Conservation (phyloP, 306 rosid genomes). For the Ochetophila trinervis region DNA sequence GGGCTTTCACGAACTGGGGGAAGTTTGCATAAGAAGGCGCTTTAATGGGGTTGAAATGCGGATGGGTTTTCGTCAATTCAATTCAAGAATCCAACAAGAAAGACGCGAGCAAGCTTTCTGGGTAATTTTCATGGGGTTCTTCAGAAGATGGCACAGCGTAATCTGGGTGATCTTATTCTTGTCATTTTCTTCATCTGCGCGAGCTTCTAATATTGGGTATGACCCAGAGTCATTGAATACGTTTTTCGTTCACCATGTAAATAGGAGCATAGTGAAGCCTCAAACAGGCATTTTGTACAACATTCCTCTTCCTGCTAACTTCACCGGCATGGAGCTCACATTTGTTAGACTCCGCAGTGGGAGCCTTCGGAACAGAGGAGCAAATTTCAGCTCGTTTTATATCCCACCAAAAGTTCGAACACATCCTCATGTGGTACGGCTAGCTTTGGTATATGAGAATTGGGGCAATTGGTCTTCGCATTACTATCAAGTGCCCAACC, state of each 20-base stretch:
- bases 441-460: constrained; percentile 62
- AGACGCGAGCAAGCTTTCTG: constrained; percentile 31
- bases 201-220: constrained; percentile 14
- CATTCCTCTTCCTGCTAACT: constrained; percentile 60
- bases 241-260: constrained; percentile 43
- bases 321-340: constrained; percentile 58
- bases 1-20: constrained; percentile 22
- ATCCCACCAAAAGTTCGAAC: constrained; percentile 54
- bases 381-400: constrained; percentile 37
- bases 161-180: constrained; percentile 34
- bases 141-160: constrained; percentile 38
- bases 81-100: constrained; percentile 29
- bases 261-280: constrained; percentile 26
- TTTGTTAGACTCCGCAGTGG: constrained; percentile 45
- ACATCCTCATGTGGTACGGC: constrained; percentile 42
- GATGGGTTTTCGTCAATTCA: constrained; percentile 25
- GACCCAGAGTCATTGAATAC: constrained; percentile 41
- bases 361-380: constrained; percentile 54
- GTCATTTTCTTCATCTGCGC: constrained; percentile 28
- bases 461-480: constrained; percentile 75
- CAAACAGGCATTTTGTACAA: constrained; percentile 53
- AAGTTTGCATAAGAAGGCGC: constrained; percentile 16
- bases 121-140: constrained; percentile 43
- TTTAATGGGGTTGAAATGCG: constrained; percentile 38
- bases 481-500: constrained; percentile 54